Base-by-base conservation (phyloP, 371 early-diverging fungal genomes). In the Syncephalastrum monosporum region DNA sequence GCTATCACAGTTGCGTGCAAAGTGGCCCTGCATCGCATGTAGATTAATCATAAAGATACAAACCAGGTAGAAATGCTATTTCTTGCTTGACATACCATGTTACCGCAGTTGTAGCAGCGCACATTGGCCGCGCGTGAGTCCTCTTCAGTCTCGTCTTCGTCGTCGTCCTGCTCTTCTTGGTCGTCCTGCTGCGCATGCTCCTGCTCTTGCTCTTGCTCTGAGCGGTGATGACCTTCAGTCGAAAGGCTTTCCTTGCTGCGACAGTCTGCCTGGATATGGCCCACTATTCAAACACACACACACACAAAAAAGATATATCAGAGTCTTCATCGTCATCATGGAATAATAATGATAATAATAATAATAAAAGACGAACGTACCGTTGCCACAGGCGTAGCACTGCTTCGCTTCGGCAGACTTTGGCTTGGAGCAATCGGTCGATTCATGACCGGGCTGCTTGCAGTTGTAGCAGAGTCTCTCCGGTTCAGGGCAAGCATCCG, bases 381-480 rank as follows among this genome's bases (percentile, higher is more conserved):
- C 82, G 65, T 80, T 80, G 45, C 84, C 83, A 64, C 86, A 85
- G 29, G 72, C 61, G 58, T 82, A 85, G 24, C 86, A 85, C 60
- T 82, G 76, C 59, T 81, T 82, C 6, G 82, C 61, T 23, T 82
- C 82, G 27, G 76, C 60, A 19, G 76, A 74, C 43, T 77, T 81
- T 23, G 80, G 80, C 54, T 67, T 69, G 48, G 81, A 73, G 54
- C 86, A 85, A 33, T 77, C 63, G 43, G 67, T 77, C 16, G 83
- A 78, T 55, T 82, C 75, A 33, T 85, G 86, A 5, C 86, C 86
- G 25, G 82, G 65, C 49, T 79, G 78, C 60, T 83, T 84, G 55
- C 81, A 81, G 60, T 77, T 81, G 64, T 77, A 81, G 57, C 81
- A 81, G 41, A 81, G 68, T 51, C 76, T 72, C 57, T 81, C 78